Base-by-base conservation (phyloP, 805 yeast species). In the Kazachstania africana region DNA sequence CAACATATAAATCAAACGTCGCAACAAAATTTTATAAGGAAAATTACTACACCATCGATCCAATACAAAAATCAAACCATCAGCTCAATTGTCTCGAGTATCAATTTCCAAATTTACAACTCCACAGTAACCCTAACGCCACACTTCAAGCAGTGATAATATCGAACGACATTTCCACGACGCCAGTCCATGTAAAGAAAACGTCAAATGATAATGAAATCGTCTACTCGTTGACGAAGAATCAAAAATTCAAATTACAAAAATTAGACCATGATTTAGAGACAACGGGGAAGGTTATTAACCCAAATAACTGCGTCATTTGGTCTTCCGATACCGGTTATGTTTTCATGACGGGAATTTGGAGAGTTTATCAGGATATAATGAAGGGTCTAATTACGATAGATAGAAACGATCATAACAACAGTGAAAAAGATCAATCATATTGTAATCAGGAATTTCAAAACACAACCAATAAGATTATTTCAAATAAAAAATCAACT, bases 241-340 rank as follows among this genome's bases (percentile, higher is more conserved):
- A 53, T 31, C 57, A 53, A 39, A 54, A 50, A 35, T 49, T 47
- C 39, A 47, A 47, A 31, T 32, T 49, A 29, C 42, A 42, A 19
- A 52, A 50, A 31, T 29, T 50, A 24, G 47, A 44, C 26, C 44
- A 48, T 27, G 37, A 33, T 24, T 36, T 28, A n/a, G 13, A 23
- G 12, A n/a, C 8, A 23, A n/a, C 8, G 6, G n/a, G n/a, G 13
- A 40, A 38, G 17, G 38, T 50, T 17, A 44, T 54, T 30, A 53
- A 51, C 28, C 47, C 48, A 42, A 72, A 66, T 36, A 78, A 80
- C 44, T 72, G 83, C 72, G 70, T 84, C 34, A 75, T 83, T 39
- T 84, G 95, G 95, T 91, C 80, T 52, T 75, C 77, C 48, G 70
- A 68, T 41, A 75, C 91, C 2, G 94, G 95, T 0, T 77, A 75